phyloP scores from a whole-genome alignment of 495 filamentous ascomycete genomes.

The Podospora anserina region DNA sequence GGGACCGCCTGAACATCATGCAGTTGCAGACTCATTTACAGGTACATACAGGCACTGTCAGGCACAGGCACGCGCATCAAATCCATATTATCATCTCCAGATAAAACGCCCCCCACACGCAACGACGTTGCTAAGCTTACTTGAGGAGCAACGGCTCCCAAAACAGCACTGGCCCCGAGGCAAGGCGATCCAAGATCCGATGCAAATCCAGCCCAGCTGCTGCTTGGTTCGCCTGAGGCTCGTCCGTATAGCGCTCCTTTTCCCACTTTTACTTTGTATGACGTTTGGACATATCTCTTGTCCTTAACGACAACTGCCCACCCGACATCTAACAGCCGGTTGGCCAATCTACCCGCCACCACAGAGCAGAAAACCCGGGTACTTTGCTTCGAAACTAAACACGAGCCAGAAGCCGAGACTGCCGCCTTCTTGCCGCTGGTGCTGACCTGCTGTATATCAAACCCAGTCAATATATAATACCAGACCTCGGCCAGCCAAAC shows the following conservation, averaged over 20 bases:
- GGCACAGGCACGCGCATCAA: neutral
- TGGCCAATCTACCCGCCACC: neutral
- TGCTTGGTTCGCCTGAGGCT: neutral
- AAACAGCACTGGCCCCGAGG: slow-evolving; percentile 9
- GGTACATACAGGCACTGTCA: neutral
- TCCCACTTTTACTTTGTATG: slow-evolving; percentile 1
- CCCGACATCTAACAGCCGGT: neutral
- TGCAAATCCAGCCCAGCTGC: neutral
- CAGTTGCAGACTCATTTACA: neutral
- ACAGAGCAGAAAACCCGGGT: neutral
- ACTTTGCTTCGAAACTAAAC: slow-evolving; percentile 4
- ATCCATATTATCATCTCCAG: neutral
- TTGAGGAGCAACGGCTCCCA: neutral
- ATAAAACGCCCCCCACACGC: neutral
- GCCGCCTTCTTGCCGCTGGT: neutral
- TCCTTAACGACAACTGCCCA: neutral
- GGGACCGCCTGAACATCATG: neutral
- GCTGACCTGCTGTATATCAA: slow-evolving; percentile 16
- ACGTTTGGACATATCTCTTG: slow-evolving; percentile 11
- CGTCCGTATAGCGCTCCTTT: neutral
- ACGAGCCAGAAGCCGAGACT: neutral
- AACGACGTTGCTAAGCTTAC: slow-evolving; percentile 4
- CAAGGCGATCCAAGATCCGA: slow-evolving; percentile 5
- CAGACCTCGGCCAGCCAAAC: slow-evolving; percentile 14
- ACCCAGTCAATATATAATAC: slow-evolving; percentile 22